phyloP scores from a whole-genome alignment of 2,329 filamentous ascomycete genomes.

The Trichoderma aggressivum region DNA sequence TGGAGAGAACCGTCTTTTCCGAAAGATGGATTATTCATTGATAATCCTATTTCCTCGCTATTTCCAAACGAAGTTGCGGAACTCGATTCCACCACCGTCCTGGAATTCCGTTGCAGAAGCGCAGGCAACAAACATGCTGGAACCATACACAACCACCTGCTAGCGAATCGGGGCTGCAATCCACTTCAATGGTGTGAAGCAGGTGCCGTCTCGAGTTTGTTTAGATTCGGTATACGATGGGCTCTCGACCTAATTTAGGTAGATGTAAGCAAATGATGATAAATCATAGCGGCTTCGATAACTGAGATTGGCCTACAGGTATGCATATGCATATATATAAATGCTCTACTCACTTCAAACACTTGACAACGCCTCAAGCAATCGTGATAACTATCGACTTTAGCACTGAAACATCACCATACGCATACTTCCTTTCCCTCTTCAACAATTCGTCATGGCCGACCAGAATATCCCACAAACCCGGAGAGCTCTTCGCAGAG shows the following conservation, averaged over 20 bases:
- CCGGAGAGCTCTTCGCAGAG: slow-evolving; percentile 6
- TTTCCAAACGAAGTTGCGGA: not conserved
- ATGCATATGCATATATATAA: not conserved
- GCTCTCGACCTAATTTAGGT: not conserved
- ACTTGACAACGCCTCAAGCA: not conserved
- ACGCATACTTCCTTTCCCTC: not conserved
- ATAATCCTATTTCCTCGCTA: not conserved
- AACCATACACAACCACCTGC: not conserved
- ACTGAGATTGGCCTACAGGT: not conserved
- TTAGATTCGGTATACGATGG: not conserved
- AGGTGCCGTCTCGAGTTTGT: not conserved
- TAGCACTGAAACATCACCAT: not conserved
- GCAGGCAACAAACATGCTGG: not conserved
- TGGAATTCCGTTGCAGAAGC: not conserved
- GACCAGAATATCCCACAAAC: not conserved
- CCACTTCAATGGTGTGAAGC: not conserved
- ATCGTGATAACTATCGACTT: not conserved
- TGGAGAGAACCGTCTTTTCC: not conserved
- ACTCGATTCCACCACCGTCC: not conserved
- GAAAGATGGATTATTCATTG: not conserved
- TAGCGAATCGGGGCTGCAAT: not conserved
- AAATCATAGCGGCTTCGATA: not conserved
- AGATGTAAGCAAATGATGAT: not conserved
- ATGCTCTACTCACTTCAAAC: too few species aligned
- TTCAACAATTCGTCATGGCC: not conserved